These are phyloP conservation scores for Sugiyamaella marilandica DNA, from an alignment of 805 yeast genomes.

Conservation along the genomic window DNA sequence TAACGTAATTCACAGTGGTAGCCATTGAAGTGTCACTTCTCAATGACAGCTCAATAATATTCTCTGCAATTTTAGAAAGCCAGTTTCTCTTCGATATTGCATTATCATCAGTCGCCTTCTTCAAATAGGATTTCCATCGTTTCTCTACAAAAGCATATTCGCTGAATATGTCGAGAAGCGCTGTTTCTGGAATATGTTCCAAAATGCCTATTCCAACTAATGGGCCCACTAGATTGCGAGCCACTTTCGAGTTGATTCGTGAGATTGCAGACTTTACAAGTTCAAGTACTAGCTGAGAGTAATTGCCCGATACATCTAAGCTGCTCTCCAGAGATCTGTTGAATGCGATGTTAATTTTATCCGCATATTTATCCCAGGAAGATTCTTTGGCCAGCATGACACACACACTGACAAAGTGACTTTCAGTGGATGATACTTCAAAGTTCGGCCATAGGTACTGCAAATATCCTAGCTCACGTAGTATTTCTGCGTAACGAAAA, in stretches of 20 bases:
- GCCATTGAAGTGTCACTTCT: background rate
- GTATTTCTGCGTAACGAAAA: background rate
- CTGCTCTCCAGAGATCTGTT: background rate
- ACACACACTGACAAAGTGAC: background rate
- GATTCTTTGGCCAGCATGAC: background rate
- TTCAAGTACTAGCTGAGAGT: background rate
- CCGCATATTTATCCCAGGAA: background rate
- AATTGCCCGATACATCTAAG: background rate
- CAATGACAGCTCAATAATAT: conserved; percentile 7
- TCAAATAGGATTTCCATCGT: conserved; percentile 24
- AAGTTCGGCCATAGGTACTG: background rate
- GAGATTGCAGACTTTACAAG: background rate
- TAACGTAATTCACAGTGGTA: background rate
- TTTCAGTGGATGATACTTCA: background rate
- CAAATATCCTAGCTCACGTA: background rate
- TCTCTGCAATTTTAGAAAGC: conserved; percentile 25
- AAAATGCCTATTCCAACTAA: conserved; percentile 35
- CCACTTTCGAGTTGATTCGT: conserved; percentile 19
- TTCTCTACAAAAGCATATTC: conserved; percentile 20
- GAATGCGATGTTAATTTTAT: background rate
- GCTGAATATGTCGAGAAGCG: conserved; percentile 20
- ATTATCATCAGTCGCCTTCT: conserved; percentile 13
- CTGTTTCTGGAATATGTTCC: conserved; percentile 27
- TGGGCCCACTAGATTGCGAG: conserved; percentile 28
- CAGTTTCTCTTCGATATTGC: conserved; percentile 25